Conservation (phyloP, 2,329 filamentous ascomycete genomes). For the Coccinonectria pachysandricola region DNA sequence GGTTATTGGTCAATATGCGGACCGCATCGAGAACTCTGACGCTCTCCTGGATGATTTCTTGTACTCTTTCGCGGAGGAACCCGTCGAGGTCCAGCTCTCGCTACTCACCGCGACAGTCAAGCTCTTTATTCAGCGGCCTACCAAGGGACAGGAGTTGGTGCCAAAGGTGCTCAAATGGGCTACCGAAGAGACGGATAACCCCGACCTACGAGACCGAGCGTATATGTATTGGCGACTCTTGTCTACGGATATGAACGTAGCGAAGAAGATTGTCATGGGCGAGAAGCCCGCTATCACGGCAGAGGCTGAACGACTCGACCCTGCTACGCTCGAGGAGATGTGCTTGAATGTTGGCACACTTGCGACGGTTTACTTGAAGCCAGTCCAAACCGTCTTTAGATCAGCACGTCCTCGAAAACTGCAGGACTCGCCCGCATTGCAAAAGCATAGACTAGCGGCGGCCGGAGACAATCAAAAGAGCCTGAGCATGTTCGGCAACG, state of each 20-base stretch:
- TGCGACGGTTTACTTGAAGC: slow-evolving; percentile 95
- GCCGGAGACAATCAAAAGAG: slow-evolving; percentile 46
- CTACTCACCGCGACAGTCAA: slow-evolving; percentile 95
- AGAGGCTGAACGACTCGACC: slow-evolving; percentile 88
- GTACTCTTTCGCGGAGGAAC: slow-evolving; percentile 86
- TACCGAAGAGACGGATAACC: slow-evolving; percentile 98
- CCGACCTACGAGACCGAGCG: slow-evolving; percentile 85
- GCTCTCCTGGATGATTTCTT: slow-evolving; percentile 89
- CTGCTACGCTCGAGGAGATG: slow-evolving; percentile 88
- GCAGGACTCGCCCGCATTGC: slow-evolving; percentile 74
- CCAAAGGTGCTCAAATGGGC: slow-evolving; percentile 97
- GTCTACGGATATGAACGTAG: slow-evolving; percentile 79
- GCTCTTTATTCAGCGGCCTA: slow-evolving; percentile 92
- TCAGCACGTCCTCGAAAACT: slow-evolving; percentile 72
- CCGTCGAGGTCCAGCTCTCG: slow-evolving; percentile 89
- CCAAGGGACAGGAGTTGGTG: slow-evolving; percentile 85
- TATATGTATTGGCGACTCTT: slow-evolving; percentile 99
- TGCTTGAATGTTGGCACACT: slow-evolving; percentile 93
- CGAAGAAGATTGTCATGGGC: slow-evolving; percentile 88
- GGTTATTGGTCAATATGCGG: slow-evolving; percentile 97
- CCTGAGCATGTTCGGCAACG: slow-evolving; percentile 46
- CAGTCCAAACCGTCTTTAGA: slow-evolving; percentile 93
- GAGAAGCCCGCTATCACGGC: slow-evolving; percentile 94
- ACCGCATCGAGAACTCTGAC: slow-evolving; percentile 94
- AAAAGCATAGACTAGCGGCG: slow-evolving; percentile 55